These are phyloP conservation scores for Didymella pinodella DNA, from an alignment of 2,329 filamentous ascomycete genomes.

Conservation along the genomic window DNA sequence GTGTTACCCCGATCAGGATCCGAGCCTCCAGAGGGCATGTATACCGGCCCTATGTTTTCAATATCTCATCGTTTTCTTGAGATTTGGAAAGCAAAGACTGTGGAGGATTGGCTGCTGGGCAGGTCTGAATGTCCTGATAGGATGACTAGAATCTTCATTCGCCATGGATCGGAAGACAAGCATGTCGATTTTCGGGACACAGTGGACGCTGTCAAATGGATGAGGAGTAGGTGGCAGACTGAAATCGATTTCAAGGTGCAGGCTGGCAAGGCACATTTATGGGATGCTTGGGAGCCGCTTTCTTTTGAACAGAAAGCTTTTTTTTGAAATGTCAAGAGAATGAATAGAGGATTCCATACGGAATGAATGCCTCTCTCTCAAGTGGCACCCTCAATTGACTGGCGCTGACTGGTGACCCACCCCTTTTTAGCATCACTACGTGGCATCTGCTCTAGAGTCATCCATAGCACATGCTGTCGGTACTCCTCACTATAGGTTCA, in stretches of 20 bases:
- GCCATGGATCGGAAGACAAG: not conserved
- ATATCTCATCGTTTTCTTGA: conserved; percentile 1
- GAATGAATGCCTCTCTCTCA: not conserved
- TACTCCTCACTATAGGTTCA: too few relatives aligned
- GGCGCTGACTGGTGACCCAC: not conserved
- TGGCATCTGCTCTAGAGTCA: conserved; percentile 1
- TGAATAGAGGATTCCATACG: not conserved
- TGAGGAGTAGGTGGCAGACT: not conserved
- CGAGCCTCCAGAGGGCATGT: conserved; percentile 1
- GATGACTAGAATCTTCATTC: not conserved
- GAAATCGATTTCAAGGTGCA: not conserved
- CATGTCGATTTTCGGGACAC: not conserved
- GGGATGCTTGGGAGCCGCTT: not conserved
- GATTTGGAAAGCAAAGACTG: conserved; percentile 4
- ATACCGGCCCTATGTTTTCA: not conserved
- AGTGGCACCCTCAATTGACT: not conserved
- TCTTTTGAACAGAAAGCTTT: conserved; percentile 1
- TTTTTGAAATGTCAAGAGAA: conserved; percentile 1
- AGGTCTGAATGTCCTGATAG: not conserved
- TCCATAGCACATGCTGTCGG: not conserved
- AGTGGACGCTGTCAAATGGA: not conserved
- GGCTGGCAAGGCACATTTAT: not conserved
- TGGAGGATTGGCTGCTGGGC: not conserved
- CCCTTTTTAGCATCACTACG: not conserved
- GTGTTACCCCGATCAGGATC: not conserved